Evolutionary conservation across 148 eudicot genomes (phyloP).

Genomic region (Rheum nobile): DNA sequence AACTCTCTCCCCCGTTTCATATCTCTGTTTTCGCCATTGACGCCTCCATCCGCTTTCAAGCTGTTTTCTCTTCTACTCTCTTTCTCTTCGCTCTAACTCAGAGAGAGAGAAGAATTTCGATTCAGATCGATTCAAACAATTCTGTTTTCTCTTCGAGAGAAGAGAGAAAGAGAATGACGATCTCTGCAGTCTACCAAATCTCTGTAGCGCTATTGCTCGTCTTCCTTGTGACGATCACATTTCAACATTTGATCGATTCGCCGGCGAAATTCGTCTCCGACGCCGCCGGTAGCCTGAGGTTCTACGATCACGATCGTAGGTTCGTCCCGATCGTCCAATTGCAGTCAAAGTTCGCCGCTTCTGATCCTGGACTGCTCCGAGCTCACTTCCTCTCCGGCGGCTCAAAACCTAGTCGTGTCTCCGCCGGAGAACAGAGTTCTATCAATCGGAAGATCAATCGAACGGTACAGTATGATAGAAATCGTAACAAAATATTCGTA

Average conservation of each 20-base stretch:
- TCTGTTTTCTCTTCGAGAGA: background rate
- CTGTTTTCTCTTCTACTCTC: background rate
- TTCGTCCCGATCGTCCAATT: background rate
- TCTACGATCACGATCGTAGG: background rate
- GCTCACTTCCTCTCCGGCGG: constrained; percentile 4
- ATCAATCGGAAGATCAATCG: background rate
- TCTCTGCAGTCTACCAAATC: background rate
- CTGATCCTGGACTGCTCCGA: background rate
- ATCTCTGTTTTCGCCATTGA: constrained; percentile 6
- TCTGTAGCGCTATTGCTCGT: background rate
- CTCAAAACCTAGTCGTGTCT: background rate
- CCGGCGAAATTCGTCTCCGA: background rate
- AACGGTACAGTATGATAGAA: background rate
- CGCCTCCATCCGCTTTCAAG: constrained; percentile 3
- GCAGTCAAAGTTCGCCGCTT: background rate
- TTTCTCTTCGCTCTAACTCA: background rate
- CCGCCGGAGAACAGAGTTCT: background rate
- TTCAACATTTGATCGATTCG: background rate
- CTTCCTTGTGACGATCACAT: background rate
- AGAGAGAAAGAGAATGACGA: background rate
- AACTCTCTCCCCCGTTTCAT: background rate
- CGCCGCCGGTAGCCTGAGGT: background rate
- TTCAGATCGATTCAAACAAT: background rate
- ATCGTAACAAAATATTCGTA: background rate
- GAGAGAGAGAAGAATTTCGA: background rate